Evolutionary conservation across 768 basidiomycete species (phyloP), one percentile per base, ranked within the genome.

Genomic region (Boletus rufocinnamomeus): DNA sequence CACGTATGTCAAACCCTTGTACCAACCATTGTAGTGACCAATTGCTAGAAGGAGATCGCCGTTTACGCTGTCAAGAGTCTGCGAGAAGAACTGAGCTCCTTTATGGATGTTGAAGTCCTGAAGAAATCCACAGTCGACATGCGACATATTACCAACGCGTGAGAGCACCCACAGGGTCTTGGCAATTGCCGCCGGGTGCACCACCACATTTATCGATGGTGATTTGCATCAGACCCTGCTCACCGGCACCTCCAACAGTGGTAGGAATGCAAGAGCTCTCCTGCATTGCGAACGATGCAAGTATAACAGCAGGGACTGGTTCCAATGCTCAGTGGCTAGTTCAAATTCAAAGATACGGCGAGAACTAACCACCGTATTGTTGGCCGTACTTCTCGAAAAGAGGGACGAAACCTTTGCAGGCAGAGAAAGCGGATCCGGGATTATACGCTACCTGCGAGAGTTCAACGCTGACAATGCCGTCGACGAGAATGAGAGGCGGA

Each of bases 281-380:
- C 71, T 95, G 93, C 87, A 96, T 88, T 34, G 93, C 92, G 63
- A 96, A 88, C 0, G 92, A 81, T 2, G 93, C 93, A 38, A 95
- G 72, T 62, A 95, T 75, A 69, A 94, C 91, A 9, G 91, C 70
- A 27, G 88, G 89, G 32, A 94, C 80, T 79, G 46, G 32, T 30
- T 50, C 6, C 23, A 19, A n/a, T 40, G 13, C n/a, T 57, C 52
- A 16, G 10, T 47, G 25, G 30, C 35, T 30, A n/a, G 23, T 34
- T 1, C 21, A 57, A 47, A 44, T 23, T 32, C 25, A 16, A 28
- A 21, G 27, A 47, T n/a, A 32, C 30, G 60, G 25, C 19, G 11
- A 50, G 30, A 25, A 75, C 80, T 52, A 49, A 80, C 80, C 56
- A 55, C 66, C 77, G 62, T 73, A 75, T 65, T 81, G 62, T n/a